phyloP scores from a whole-genome alignment of 2,329 filamentous ascomycete species.

The Colletotrichum noveboracense region DNA sequence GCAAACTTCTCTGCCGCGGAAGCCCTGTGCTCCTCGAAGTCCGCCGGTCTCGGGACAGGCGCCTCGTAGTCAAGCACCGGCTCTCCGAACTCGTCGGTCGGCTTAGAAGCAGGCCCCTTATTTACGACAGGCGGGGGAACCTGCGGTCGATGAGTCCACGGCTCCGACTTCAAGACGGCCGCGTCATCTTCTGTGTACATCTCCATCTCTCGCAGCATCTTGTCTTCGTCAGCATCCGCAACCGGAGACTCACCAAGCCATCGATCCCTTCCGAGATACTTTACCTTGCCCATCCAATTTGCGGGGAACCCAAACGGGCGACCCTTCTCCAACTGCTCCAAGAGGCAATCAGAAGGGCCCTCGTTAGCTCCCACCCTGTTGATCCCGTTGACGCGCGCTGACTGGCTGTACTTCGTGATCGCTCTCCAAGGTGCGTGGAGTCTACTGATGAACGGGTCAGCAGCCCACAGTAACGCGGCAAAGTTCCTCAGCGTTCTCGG shows the following conservation, averaged over 20 bases:
- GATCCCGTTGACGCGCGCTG: conserved; percentile 1
- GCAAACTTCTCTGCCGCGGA: background rate
- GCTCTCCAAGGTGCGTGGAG: conserved; percentile 38
- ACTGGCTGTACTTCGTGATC: conserved; percentile 3
- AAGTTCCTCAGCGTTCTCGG: conserved; percentile 31
- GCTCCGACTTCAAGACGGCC: background rate
- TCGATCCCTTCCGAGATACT: conserved; percentile 27
- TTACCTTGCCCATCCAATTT: conserved; percentile 1
- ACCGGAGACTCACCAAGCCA: conserved; percentile 26
- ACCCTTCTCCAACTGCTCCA: background rate
- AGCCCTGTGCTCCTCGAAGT: background rate
- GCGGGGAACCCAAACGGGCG: background rate
- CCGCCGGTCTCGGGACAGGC: background rate
- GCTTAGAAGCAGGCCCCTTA: background rate
- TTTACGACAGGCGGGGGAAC: background rate
- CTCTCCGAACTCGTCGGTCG: background rate
- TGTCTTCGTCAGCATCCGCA: background rate
- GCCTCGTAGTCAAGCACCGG: background rate
- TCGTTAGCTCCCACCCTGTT: background rate
- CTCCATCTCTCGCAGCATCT: background rate
- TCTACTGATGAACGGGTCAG: conserved; percentile 39
- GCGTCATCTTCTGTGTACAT: background rate
- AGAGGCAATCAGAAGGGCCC: background rate
- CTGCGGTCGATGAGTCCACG: background rate
- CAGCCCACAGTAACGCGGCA: conserved; percentile 38